phyloP scores from a whole-genome alignment of 2,329 filamentous ascomycete species.

The Aspergillus sergii region DNA sequence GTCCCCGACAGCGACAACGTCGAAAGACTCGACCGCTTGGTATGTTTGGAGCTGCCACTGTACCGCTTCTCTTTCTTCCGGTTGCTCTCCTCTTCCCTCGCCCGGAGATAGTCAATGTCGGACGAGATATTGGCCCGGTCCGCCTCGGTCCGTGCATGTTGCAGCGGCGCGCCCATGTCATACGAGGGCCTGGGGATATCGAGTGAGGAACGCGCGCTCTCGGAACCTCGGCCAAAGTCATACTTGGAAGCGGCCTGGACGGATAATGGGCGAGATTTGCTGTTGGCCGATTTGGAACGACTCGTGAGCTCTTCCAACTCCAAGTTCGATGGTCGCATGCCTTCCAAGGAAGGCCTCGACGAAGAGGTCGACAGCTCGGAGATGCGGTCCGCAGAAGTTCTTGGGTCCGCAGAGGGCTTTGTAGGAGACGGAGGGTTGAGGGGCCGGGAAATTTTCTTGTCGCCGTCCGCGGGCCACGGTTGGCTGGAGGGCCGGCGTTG shows the following conservation, averaged over 20 bases:
- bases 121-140: constrained; percentile 66
- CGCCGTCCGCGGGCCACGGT: constrained; percentile 42
- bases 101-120: constrained; percentile 80
- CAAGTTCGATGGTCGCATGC: constrained; percentile 63
- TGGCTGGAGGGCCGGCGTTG: constrained; percentile 54
- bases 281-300: constrained; percentile 65
- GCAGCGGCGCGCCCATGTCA: constrained; percentile 37
- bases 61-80: constrained; percentile 58
- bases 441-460: constrained; percentile 22
- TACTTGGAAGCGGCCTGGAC: constrained; percentile 81
- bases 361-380: constrained; percentile 59
- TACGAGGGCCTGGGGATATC: constrained; percentile 38
- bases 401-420: constrained; percentile 48
- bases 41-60: constrained; percentile 62
- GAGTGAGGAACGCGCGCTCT: constrained; percentile 54
- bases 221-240: constrained; percentile 79
- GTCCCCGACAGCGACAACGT: constrained; percentile 70
- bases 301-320: constrained; percentile 63
- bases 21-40: constrained; percentile 73
- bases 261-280: constrained; percentile 74
- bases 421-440: constrained; percentile 37
- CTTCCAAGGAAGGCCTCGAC: constrained; percentile 71
- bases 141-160: constrained; percentile 37
- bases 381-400: constrained; percentile 51
- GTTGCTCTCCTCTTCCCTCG: constrained; percentile 68